Evolutionary conservation across 495 filamentous ascomycete genomes (phyloP).

Genomic region (Trypethelium eluteriae): DNA sequence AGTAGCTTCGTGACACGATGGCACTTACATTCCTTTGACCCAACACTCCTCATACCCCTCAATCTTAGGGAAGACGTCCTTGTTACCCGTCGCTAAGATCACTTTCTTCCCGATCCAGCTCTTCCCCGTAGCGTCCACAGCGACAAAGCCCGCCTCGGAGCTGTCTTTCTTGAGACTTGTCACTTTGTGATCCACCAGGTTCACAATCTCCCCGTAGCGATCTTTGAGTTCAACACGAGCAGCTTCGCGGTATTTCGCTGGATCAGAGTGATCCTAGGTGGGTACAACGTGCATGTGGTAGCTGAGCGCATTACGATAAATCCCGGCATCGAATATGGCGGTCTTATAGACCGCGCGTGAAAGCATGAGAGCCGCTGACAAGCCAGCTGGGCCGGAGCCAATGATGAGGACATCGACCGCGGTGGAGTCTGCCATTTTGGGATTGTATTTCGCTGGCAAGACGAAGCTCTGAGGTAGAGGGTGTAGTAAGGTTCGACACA

Average conservation of each 20-base stretch:
- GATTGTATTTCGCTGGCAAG: too few relatives aligned
- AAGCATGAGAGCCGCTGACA: constrained; percentile 42
- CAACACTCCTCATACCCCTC: constrained; percentile 35
- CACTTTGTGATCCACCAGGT: background rate
- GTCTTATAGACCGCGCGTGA: constrained; percentile 43
- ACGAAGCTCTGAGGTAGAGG: too few relatives aligned
- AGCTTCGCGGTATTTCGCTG: constrained; percentile 17
- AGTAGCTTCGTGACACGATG: too few relatives aligned
- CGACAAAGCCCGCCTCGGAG: background rate
- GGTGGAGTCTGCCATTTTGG: too few relatives aligned
- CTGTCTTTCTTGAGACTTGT: background rate
- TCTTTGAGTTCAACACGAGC: constrained; percentile 32
- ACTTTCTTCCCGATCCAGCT: constrained; percentile 42
- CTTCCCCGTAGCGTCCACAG: constrained; percentile 18
- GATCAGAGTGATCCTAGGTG: constrained; percentile 38
- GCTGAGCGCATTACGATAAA: constrained; percentile 43
- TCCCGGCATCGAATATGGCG: constrained; percentile 44
- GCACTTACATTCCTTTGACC: constrained; percentile 30
- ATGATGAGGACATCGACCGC: constrained; percentile 47
- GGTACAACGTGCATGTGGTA: constrained; percentile 48
- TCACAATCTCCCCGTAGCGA: constrained; percentile 38
- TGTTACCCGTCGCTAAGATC: constrained; percentile 43
- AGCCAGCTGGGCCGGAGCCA: constrained; percentile 51
- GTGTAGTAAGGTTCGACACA: too few relatives aligned
- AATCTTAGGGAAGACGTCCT: constrained; percentile 34